Conservation (phyloP, 768 basidiomycete species). For the Tubosaeta brunneosetosa region DNA sequence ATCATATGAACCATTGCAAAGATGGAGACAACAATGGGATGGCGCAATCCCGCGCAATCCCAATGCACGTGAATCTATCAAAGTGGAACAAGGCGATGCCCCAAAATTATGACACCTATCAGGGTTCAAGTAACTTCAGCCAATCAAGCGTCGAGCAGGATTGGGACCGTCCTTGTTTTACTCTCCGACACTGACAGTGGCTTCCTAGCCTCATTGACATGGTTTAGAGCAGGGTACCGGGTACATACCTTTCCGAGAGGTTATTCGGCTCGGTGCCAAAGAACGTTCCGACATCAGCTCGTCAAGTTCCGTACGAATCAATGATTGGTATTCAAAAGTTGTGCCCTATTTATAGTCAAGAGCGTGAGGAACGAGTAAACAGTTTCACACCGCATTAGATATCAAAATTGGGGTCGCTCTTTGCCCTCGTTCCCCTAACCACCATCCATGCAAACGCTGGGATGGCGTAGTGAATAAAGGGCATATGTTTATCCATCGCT, state of each 20-base stretch:
- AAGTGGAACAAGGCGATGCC: constrained; percentile 3
- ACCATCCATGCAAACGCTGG: constrained; percentile 42
- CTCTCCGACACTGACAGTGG: constrained; percentile 4
- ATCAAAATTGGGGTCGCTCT: constrained; percentile 39
- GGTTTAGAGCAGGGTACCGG: no score
- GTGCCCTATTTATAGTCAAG: constrained; percentile 19
- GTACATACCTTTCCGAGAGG: neutral
- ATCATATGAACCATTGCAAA: neutral
- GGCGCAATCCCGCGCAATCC: constrained; percentile 5
- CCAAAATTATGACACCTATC: neutral
- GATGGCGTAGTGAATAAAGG: constrained; percentile 75
- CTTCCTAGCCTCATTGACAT: neutral
- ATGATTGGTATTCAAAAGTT: constrained; percentile 6
- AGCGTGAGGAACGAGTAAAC: constrained; percentile 9
- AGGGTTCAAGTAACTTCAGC: neutral
- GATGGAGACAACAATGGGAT: neutral
- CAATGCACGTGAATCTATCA: constrained; percentile 8
- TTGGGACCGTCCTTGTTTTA: neutral
- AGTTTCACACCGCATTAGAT: constrained; percentile 18
- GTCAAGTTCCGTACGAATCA: neutral
- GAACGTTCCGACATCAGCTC: neutral
- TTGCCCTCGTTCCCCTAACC: constrained; percentile 85
- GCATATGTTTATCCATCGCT: constrained; percentile 30
- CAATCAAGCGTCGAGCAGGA: neutral
- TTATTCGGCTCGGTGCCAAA: neutral